Conservation (phyloP, 345 rosid species). For the Eutrema heterophyllum region DNA sequence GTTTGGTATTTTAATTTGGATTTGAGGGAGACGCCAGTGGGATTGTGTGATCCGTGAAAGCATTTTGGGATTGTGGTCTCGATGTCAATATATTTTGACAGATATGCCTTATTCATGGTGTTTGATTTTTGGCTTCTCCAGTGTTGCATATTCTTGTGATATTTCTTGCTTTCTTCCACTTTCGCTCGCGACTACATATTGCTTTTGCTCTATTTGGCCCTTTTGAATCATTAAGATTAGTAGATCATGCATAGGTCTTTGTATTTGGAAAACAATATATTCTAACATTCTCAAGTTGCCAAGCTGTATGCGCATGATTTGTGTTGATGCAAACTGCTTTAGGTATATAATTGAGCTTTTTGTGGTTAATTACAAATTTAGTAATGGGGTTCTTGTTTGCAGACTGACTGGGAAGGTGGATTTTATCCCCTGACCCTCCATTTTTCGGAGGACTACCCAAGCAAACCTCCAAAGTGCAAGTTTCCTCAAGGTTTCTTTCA, state of each 20-base stretch:
- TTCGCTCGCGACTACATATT: not conserved
- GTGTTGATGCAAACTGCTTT: too few relatives aligned
- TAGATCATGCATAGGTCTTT: not conserved
- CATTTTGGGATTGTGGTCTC: not conserved
- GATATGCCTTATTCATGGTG: not conserved
- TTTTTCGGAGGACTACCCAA: conserved; percentile 6
- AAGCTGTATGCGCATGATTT: not conserved
- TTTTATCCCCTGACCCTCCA: conserved; percentile 6
- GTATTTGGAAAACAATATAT: not conserved
- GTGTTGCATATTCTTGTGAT: not conserved
- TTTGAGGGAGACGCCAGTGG: not conserved
- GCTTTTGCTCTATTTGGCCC: not conserved
- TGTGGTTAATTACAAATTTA: not conserved
- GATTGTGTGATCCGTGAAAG: not conserved
- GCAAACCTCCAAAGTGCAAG: conserved; percentile 23
- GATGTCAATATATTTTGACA: not conserved
- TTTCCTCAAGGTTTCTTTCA: conserved; percentile 11
- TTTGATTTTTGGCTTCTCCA: not conserved
- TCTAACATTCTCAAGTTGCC: not conserved
- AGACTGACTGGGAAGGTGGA: conserved; percentile 19
- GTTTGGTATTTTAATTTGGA: not conserved
- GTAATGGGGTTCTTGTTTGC: not conserved
- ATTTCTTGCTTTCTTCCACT: not conserved
- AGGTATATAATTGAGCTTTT: not conserved
- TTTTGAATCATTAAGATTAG: not conserved